phyloP scores from a whole-genome alignment of 2,329 filamentous ascomycete species.

The Fusarium coicis region DNA sequence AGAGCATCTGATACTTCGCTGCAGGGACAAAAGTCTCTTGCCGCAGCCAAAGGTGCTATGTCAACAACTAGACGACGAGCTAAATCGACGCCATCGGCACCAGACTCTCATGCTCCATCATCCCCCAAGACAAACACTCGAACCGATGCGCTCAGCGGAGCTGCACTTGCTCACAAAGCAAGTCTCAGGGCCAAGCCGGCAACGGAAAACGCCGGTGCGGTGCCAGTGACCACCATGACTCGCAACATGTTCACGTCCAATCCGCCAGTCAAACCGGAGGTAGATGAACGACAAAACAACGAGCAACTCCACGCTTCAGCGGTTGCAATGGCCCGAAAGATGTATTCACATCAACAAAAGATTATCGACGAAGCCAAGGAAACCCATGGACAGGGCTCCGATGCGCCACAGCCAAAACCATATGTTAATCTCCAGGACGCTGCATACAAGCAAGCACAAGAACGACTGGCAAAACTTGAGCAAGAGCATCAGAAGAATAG shows the following conservation, averaged over 20 bases:
- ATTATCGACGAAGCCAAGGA: slow-evolving; percentile 63
- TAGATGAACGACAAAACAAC: slow-evolving; percentile 77
- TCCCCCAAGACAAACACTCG: slow-evolving; percentile 54
- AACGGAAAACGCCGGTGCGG: slow-evolving; percentile 71
- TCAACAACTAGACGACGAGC: slow-evolving; percentile 69
- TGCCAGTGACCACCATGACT: slow-evolving; percentile 74
- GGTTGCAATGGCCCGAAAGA: slow-evolving; percentile 87
- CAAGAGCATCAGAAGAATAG: slow-evolving; percentile 72
- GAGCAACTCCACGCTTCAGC: slow-evolving; percentile 84
- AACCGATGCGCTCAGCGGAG: slow-evolving; percentile 78
- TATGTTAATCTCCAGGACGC: slow-evolving; percentile 81
- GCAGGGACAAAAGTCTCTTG: slow-evolving; percentile 72
- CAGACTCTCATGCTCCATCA: slow-evolving; percentile 29
- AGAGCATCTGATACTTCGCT: slow-evolving; percentile 52
- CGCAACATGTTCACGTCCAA: slow-evolving; percentile 81
- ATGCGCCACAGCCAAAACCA: slow-evolving; percentile 60
- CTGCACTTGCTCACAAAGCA: slow-evolving; percentile 72
- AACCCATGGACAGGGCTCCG: slow-evolving; percentile 47
- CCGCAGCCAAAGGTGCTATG: slow-evolving; percentile 83
- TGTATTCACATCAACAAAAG: slow-evolving; percentile 79
- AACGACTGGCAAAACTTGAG: slow-evolving; percentile 83
- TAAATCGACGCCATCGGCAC: slow-evolving; percentile 67
- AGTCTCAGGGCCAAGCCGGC: slow-evolving; percentile 57
- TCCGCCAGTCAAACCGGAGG: slow-evolving; percentile 76
- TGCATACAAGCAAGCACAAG: slow-evolving; percentile 86